phyloP scores from a whole-genome alignment of 768 basidiomycete genomes.

The Amanita thiersii region DNA sequence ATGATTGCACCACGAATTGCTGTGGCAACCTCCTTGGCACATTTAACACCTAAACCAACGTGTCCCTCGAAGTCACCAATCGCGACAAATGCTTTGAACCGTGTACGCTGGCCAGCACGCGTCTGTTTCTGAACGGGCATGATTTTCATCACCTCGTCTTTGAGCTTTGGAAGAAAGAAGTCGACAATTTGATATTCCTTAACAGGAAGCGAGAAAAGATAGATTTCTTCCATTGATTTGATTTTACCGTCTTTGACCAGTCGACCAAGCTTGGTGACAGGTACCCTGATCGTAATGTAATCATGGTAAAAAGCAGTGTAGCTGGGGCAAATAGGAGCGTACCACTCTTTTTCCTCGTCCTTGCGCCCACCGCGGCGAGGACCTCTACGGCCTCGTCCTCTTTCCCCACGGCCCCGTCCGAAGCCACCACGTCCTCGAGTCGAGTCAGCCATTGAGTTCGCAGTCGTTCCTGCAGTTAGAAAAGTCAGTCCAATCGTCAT shows the following conservation, averaged over 20 bases:
- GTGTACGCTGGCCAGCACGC: conserved; percentile 97
- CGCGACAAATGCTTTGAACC: conserved; percentile 99
- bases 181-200: conserved; percentile 99
- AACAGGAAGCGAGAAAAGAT: conserved; percentile 99
- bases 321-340: conserved; percentile 21
- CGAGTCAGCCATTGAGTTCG: conserved; percentile 78
- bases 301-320: not conserved
- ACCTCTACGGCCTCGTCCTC: conserved; percentile 82
- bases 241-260: conserved; percentile 99
- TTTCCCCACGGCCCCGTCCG: conserved; percentile 87
- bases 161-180: conserved; percentile 97
- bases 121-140: conserved; percentile 99
- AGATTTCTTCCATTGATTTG: conserved; percentile 99
- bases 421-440: conserved; percentile 65
- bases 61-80: conserved; percentile 99
- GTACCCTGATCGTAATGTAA: conserved; percentile 52
- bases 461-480: conserved; percentile 13
- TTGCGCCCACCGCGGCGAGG: conserved; percentile 95
- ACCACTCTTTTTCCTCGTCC: conserved; percentile 99
- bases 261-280: conserved; percentile 98
- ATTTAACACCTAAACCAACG: conserved; percentile 99
- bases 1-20: conserved; percentile 99
- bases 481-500: conserved; percentile 26
- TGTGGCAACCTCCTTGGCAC: conserved; percentile 99
- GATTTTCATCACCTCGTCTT: conserved; percentile 99